Percentiles rank a stretch among this genome's conserved stretches.
Conservation (phyloP, 805 yeast species). For the Candida golubevii region DNA sequence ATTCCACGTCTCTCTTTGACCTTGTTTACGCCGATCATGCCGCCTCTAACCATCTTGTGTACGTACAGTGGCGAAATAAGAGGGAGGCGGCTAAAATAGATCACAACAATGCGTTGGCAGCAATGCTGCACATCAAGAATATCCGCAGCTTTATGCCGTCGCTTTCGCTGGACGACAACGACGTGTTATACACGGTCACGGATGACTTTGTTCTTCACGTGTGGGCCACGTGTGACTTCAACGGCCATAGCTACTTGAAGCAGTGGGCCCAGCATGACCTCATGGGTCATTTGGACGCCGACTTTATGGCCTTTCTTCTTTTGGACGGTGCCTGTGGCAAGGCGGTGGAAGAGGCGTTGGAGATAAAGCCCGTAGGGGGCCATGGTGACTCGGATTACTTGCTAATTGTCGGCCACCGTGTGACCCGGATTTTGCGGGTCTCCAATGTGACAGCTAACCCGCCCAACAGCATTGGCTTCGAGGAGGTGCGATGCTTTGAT, state of each 20-base stretch:
- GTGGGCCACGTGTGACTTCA: slow-evolving; percentile 65
- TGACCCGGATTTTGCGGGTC: slow-evolving; percentile 42
- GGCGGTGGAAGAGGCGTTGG: neutral
- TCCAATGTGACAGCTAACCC: slow-evolving; percentile 50
- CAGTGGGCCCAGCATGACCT: slow-evolving; percentile 50
- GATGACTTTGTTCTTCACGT: slow-evolving; percentile 56
- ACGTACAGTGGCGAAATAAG: slow-evolving; percentile 31
- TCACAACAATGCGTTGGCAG: slow-evolving; percentile 8
- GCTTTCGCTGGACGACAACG: slow-evolving; percentile 26
- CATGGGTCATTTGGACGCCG: slow-evolving; percentile 5
- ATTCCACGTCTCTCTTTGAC: slow-evolving; percentile 56
- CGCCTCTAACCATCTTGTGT: slow-evolving; percentile 41
- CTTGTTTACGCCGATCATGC: slow-evolving; percentile 66
- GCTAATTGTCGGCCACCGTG: slow-evolving; percentile 36
- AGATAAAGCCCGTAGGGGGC: neutral
- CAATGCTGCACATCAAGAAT: slow-evolving; percentile 34
- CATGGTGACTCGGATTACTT: slow-evolving; percentile 20
- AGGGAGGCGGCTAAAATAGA: slow-evolving; percentile 29
- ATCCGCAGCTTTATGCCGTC: slow-evolving; percentile 30
- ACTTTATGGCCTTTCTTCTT: slow-evolving; percentile 5
- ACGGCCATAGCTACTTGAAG: slow-evolving; percentile 52
- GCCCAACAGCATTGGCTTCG: slow-evolving; percentile 48
- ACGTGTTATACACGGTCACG: slow-evolving; percentile 57
- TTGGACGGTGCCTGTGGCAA: slow-evolving; percentile 1
- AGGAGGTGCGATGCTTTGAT: slow-evolving; percentile 24